Evolutionary conservation across 192 early-diverging fungal species (phyloP).

Genomic region (Mortierella antarctica): DNA sequence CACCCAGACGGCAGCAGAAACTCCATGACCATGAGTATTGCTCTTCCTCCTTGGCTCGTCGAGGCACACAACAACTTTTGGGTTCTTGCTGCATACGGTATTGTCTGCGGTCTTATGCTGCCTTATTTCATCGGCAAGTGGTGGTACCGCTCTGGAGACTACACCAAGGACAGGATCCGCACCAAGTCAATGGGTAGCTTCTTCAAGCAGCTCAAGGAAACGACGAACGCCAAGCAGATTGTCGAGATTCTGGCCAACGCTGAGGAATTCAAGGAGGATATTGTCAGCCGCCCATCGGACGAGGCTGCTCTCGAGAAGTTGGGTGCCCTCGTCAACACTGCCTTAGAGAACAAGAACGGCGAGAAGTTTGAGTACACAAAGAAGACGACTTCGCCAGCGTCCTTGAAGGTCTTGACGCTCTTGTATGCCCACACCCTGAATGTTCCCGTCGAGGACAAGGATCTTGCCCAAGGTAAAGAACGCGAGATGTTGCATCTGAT

Average conservation of each 20-base stretch:
- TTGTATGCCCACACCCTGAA: constrained; percentile 89
- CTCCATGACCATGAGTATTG: constrained; percentile 86
- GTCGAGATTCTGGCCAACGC: constrained; percentile 81
- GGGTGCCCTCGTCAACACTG: constrained; percentile 57
- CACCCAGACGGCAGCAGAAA: constrained; percentile 90
- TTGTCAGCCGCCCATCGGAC: constrained; percentile 55
- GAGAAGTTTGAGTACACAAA: constrained; percentile 73
- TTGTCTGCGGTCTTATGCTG: constrained; percentile 89
- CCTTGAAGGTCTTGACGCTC: constrained; percentile 79
- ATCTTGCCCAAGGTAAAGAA: constrained; percentile 50
- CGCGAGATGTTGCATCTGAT: not conserved
- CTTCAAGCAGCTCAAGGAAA: constrained; percentile 91
- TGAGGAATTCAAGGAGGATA: constrained; percentile 75
- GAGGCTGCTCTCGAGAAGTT: constrained; percentile 57
- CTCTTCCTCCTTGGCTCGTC: constrained; percentile 91
- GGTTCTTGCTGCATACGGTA: constrained; percentile 87
- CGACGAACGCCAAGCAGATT: constrained; percentile 70
- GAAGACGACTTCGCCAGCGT: constrained; percentile 61
- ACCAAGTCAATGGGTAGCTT: constrained; percentile 90
- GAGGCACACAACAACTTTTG: constrained; percentile 85
- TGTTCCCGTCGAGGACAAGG: constrained; percentile 67
- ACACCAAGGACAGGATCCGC: constrained; percentile 91
- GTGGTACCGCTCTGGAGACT: constrained; percentile 93
- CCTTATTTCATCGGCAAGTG: constrained; percentile 91
- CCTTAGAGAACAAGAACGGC: constrained; percentile 65